Base-by-base conservation (phyloP, 2,329 filamentous ascomycete genomes). In the Fusarium phyllophilum region DNA sequence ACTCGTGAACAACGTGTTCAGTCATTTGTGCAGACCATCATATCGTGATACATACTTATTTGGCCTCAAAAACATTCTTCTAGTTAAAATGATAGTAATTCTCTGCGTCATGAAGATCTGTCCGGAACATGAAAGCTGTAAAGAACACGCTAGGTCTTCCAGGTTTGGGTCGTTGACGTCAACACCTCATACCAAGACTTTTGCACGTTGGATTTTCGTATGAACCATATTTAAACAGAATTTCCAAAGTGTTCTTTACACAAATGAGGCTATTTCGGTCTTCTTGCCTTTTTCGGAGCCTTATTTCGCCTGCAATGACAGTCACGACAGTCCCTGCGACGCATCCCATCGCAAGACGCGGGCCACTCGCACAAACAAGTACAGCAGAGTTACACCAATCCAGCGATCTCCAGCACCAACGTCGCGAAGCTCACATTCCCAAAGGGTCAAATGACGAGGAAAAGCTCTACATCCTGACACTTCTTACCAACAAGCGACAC, bases 401-500 rank as follows among this genome's bases (percentile, higher is more conserved):
- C 39, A 57, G 33, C 29, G 59, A 63, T 3, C 41, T 41, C 51
- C 71, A 68, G 33, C n/a, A 74, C n/a, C 59, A 71, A 48, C 71
- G 71, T 8, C 57, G 33, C 17, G 51, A 73, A n/a, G 54, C 58
- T 38, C 62, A 73, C 13, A 33, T 38, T 26, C 67, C 71, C 14
- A 68, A 59, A 2, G 39, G n/a, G 1, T 11, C 58, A 29, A 58
- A 7, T 4, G 49, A 61, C 8, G 66, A 70, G 15, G 45, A 63
- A 8, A 46, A 58, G 2, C 55, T 58, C 20, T 75, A 75, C 24
- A n/a, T 73, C 5, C 58, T 75, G 4, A 70, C 72, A 14, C 58
- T 75, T 18, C 38, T 63, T 7, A 75, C 68, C 5, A 65, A 75
- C 15, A 49, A 62, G 6, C 13, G n/a, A 15, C 72, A 73, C 18